These are phyloP conservation scores for Venturia nashicola DNA, from an alignment of 2,329 filamentous ascomycete species.

Conservation along the genomic window DNA sequence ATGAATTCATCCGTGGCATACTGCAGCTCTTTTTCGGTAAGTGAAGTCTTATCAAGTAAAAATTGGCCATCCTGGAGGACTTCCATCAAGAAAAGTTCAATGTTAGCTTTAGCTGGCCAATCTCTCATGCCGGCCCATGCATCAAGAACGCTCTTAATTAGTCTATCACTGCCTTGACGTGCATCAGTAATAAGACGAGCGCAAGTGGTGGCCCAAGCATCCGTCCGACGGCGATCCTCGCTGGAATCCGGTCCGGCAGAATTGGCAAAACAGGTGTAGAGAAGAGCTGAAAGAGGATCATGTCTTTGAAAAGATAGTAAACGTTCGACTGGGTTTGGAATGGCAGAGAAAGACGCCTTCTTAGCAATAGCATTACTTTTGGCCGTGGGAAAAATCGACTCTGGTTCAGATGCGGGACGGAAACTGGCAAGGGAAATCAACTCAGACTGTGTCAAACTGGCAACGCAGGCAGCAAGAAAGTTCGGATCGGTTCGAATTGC, in stretches of 20 bases:
- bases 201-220: conserved; percentile 81
- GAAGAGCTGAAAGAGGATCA: conserved; percentile 70
- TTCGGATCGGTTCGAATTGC: conserved; percentile 76
- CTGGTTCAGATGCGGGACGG: conserved; percentile 65
- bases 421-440: conserved; percentile 66
- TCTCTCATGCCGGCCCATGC: conserved; percentile 77
- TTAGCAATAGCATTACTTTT: conserved; percentile 36
- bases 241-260: conserved; percentile 69
- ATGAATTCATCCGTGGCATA: conserved; percentile 75
- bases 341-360: conserved; percentile 35
- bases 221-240: conserved; percentile 67
- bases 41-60: conserved; percentile 65
- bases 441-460: conserved; percentile 62
- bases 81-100: conserved; percentile 93
- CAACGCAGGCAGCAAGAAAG: conserved; percentile 74
- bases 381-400: conserved; percentile 59
- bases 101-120: conserved; percentile 79
- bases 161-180: conserved; percentile 64
- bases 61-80: conserved; percentile 89
- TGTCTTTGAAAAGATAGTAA: conserved; percentile 81
- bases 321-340: conserved; percentile 61
- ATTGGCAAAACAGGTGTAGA: conserved; percentile 83
- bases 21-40: conserved; percentile 50
- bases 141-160: conserved; percentile 74
- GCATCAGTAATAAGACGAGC: conserved; percentile 69